Conservation (phyloP, 2,329 filamentous ascomycete genomes). For the Akanthomyces uredinophilus region DNA sequence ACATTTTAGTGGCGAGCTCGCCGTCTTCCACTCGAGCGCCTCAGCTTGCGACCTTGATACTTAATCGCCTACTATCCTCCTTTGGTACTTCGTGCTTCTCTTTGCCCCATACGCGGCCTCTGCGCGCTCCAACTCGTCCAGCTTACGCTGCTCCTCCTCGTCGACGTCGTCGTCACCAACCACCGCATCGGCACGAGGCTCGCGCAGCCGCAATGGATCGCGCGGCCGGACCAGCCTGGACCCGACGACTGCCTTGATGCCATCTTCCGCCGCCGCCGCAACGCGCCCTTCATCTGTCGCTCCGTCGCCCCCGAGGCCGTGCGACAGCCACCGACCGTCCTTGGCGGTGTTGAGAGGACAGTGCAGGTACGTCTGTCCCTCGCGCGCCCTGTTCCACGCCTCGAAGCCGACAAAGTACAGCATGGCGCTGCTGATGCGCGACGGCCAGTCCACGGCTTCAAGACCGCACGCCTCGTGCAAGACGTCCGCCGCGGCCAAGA, state of each 20-base stretch:
- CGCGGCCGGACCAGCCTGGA: background rate
- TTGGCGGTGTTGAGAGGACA: slow-evolving; percentile 9
- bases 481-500: background rate
- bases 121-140: slow-evolving; percentile 3
- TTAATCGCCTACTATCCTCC: background rate
- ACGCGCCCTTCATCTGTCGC: background rate
- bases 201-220: slow-evolving; percentile 4
- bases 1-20: too few species aligned
- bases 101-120: slow-evolving; percentile 12
- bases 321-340: slow-evolving; percentile 5
- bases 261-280: background rate
- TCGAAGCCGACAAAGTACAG: slow-evolving; percentile 15
- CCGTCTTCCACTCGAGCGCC: too few species aligned
- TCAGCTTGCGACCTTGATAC: too few species aligned
- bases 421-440: background rate
- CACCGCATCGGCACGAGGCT: background rate
- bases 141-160: background rate
- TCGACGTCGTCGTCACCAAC: background rate
- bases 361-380: slow-evolving; percentile 1
- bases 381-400: slow-evolving; percentile 11
- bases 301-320: background rate
- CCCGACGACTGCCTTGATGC: too few species aligned
- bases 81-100: slow-evolving; percentile 6
- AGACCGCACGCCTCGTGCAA: background rate
- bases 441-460: background rate